Conservation (phyloP, 1,139 yeast species). For the Scheffersomyces quercinus region DNA sequence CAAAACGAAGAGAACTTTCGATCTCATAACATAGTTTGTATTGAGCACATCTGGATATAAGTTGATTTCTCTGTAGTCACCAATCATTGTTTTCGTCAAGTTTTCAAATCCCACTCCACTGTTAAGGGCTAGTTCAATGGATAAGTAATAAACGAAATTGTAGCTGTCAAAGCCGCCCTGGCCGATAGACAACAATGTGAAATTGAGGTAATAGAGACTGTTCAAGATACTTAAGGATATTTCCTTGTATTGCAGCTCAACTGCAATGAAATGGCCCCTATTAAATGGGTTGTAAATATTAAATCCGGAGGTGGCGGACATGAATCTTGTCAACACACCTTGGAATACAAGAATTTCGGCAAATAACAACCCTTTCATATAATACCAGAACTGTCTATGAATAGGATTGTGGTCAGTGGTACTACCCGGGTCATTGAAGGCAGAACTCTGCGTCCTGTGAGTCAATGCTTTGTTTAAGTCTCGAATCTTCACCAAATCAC, state of each 20-base stretch:
- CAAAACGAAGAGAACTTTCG: constrained; percentile 56
- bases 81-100: constrained; percentile 41
- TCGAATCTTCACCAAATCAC: constrained; percentile 20
- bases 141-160: constrained; percentile 60
- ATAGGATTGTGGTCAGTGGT: constrained; percentile 13
- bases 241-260: constrained; percentile 27
- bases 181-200: constrained; percentile 60
- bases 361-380: constrained; percentile 45
- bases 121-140: constrained; percentile 46
- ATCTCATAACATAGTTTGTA: constrained; percentile 36
- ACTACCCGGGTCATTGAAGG: constrained; percentile 19
- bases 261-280: constrained; percentile 2
- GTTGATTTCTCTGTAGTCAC: constrained; percentile 39
- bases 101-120: constrained; percentile 32
- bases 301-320: constrained; percentile 12
- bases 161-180: constrained; percentile 71
- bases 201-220: constrained; percentile 54
- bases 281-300: constrained; percentile 10
- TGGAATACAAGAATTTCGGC: constrained; percentile 55
- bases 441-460: constrained; percentile 22
- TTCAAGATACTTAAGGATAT: constrained; percentile 42
- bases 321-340: constrained; percentile 50
- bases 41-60: constrained; percentile 36
- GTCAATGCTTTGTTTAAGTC: constrained; percentile 29
- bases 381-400: constrained; percentile 33